phyloP scores from a whole-genome alignment of 2,329 filamentous ascomycete genomes.

The Didymella pinodella region DNA sequence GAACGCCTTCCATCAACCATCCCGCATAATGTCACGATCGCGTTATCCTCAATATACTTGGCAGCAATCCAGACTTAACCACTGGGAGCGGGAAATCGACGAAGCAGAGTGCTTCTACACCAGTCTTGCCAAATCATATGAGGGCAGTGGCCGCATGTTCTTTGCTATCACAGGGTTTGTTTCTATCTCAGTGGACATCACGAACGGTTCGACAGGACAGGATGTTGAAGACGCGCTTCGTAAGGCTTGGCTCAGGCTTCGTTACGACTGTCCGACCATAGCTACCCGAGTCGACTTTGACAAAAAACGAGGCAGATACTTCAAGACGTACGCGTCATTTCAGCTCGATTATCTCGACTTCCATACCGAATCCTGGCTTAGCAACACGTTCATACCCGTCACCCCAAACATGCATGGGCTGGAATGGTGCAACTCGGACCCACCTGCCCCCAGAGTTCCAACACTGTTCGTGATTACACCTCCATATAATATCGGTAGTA shows the following conservation, averaged over 20 bases:
- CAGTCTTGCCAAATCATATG: no score
- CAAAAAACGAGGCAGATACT: slow-evolving; percentile 11
- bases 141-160: no score
- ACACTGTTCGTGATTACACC: slow-evolving; percentile 43
- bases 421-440: slow-evolving; percentile 50
- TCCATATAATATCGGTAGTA: not conserved
- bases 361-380: slow-evolving; percentile 36
- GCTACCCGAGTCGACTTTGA: slow-evolving; percentile 36
- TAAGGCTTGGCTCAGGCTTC: slow-evolving; percentile 48
- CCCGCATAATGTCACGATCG: no score
- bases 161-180: slow-evolving; percentile 20
- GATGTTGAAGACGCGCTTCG: slow-evolving; percentile 42
- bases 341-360: slow-evolving; percentile 14
- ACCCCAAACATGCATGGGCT: slow-evolving; percentile 33
- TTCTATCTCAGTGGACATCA: slow-evolving; percentile 25
- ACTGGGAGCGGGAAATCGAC: no score
- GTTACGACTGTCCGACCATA: slow-evolving; percentile 48
- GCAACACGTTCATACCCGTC: slow-evolving; percentile 42
- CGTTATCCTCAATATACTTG: no score
- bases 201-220: not conserved
- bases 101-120: no score
- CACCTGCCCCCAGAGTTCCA: slow-evolving; percentile 27
- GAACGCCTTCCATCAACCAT: no score
- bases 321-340: slow-evolving; percentile 8
- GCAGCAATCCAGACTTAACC: no score